Evolutionary conservation across 2,329 filamentous ascomycete species (phyloP), one percentile per base, ranked within the genome.

Genomic region (Paecilomyces variotii): DNA sequence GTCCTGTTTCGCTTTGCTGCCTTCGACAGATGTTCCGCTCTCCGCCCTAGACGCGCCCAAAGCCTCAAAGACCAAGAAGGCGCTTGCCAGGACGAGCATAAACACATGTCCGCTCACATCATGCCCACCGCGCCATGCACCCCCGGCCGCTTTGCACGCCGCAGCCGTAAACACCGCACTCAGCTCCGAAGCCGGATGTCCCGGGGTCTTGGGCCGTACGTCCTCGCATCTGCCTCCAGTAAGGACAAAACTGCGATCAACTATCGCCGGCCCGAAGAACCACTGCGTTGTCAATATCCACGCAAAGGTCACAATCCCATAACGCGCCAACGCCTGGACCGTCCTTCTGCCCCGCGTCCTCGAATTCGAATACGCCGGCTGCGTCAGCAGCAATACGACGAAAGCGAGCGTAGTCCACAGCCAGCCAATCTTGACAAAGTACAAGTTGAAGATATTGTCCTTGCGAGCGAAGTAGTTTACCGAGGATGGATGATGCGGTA

Each of bases 91-190:
- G 5, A 95, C 91, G 54, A 99, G 81, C 77, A 99, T 77, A 69
- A 99, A 97, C 3, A 97, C 91, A 74, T 97, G 94, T 0, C 94
- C 94, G 61, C 89, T 94, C 66, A 99, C 93, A 74, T 99, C 94
- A 74, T 97, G 91, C 0, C 94, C 94, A n/a, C 94, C 94, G 59
- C 80, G 84, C 94, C 94, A 99, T 57, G 80, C 78, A 0, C 94
- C 93, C 5, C 93, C 93, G 0, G 86, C 84, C 2, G 87, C 81
- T 76, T 90, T 94, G 71, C 94, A 99, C 51, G 90, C 88, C 3
- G 87, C 85, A 0, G 88, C 86, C 0, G 89, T 93, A 51, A 91
- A 77, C 61, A 87, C 78, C 55, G 80, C 76, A 62, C 76, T 72
- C 14, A 75, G 65, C 35, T 79, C 77, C 24, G 71, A 68, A 60